A percentile compares a stretch with the other conserved stretches of the same genome.
Conservation (phyloP, 169 alveolate genomes). For the Plasmodium billcollinsi region DNA sequence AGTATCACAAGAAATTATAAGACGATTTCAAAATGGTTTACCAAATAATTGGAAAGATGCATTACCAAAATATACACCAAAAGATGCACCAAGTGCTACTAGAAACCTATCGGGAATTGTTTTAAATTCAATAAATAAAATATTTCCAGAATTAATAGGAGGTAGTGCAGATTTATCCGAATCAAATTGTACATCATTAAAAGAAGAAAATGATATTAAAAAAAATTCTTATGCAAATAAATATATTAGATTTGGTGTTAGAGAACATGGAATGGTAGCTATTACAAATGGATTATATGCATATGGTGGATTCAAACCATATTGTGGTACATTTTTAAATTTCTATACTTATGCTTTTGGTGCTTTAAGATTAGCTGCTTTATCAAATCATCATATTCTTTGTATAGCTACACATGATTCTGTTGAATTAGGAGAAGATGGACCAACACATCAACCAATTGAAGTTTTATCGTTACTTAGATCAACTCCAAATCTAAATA, state of each 20-base stretch:
- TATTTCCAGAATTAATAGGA: conserved; percentile 84
- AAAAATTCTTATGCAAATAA: conserved; percentile 52
- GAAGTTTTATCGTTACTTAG: conserved; percentile 84
- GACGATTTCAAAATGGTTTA: conserved; percentile 59
- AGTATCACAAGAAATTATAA: conserved; percentile 77
- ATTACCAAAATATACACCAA: conserved; percentile 59
- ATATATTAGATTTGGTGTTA: conserved; percentile 82
- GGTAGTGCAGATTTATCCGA: conserved; percentile 89
- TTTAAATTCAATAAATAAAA: conserved; percentile 66
- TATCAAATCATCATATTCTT: conserved; percentile 80
- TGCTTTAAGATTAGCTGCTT: conserved; percentile 84
- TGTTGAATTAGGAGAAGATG: conserved; percentile 88
- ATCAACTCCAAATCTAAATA: conserved; percentile 80
- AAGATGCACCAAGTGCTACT: conserved; percentile 70
- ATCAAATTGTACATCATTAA: conserved; percentile 79
- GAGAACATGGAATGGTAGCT: conserved; percentile 90
- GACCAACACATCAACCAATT: conserved; percentile 90
- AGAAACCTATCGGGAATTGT: conserved; percentile 75
- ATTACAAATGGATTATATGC: conserved; percentile 84
- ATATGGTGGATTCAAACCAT: conserved; percentile 85
- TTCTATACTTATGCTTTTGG: conserved; percentile 86
- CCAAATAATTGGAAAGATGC: conserved; percentile 74
- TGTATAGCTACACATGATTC: conserved; percentile 89
- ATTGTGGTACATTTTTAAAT: conserved; percentile 86
- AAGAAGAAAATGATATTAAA: conserved; percentile 51